phyloP scores from a whole-genome alignment of 352 stramenopile genomes.

The Pythium sp. region DNA sequence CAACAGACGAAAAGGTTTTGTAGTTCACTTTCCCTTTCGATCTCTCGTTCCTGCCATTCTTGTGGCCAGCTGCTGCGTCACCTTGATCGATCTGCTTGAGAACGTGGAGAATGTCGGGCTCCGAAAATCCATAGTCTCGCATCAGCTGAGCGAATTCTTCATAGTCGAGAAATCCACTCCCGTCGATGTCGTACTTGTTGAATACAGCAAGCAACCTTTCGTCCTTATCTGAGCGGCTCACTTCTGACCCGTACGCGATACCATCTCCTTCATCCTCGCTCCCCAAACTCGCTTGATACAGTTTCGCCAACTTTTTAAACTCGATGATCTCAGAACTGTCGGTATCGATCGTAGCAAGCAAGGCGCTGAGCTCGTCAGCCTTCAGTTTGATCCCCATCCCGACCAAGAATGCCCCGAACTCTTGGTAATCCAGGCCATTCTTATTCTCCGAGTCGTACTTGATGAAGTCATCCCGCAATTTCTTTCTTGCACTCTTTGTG shows the following conservation, averaged over 20 bases:
- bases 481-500: conserved; percentile 18
- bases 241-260: background rate
- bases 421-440: conserved; percentile 48
- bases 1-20: conserved; percentile 23
- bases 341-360: conserved; percentile 42
- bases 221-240: conserved; percentile 1
- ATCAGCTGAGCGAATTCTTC: conserved; percentile 32
- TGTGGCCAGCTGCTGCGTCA: background rate
- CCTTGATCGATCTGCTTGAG: conserved; percentile 32
- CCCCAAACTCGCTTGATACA: conserved; percentile 13
- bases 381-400: conserved; percentile 57
- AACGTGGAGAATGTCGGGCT: conserved; percentile 25
- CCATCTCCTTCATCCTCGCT: conserved; percentile 1
- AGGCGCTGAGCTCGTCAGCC: conserved; percentile 29
- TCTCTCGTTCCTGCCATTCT: background rate
- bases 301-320: conserved; percentile 39
- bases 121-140: conserved; percentile 32
- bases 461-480: conserved; percentile 39
- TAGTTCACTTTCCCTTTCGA: conserved; percentile 18
- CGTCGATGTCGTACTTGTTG: conserved; percentile 37
- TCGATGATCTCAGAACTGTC: conserved; percentile 43
- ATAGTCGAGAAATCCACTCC: conserved; percentile 29
- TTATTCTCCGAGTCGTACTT: conserved; percentile 54
- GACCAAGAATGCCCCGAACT: conserved; percentile 58
- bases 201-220: conserved; percentile 27